Evolutionary conservation across 768 basidiomycete species (phyloP), one percentile per base, ranked within the genome.

Genomic region (Naganishia friedmannii): DNA sequence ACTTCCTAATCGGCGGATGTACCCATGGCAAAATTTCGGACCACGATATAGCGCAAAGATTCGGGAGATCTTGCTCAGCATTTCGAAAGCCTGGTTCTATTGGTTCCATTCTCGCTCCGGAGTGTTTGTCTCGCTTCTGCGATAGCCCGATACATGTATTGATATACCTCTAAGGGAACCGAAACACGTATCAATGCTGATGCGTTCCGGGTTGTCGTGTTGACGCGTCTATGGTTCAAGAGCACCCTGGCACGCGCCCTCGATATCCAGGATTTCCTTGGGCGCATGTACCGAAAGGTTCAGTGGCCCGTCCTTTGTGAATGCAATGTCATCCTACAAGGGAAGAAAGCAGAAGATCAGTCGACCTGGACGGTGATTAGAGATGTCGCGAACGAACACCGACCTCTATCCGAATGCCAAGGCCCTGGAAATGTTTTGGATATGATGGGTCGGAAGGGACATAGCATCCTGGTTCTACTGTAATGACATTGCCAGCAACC

Each of bases 331-430:
- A 68, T 82, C 81, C 74, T 81, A 34, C 23, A 53, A 9, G 19
- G n/a, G 53, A 23, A 9, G 10, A 42, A 12, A 9, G 29, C n/a
- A 17, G 8, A 8, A 48, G 39, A 28, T 57, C 34, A 37, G 34
- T 12, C 34, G 12, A 5, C 34, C 34, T 37, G 34, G n/a, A n/a
- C n/a, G n/a, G n/a, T n/a, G n/a, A n/a, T n/a, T n/a, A 58, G 15
- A 23, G 53, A n/a, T 2, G 10, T 19, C n/a, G 31, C n/a, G n/a
- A n/a, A n/a, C 13, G 32, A 71, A 73, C 19, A 76, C 77, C 48
- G 68, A 89, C 90, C 85, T 95, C 95, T 75, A 99, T 92, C 55
- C 95, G 87, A 70, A 98, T 88, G 8, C 91, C 93, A 32, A 96
- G 86, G 73, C 92, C 90, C 74, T 95, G 93, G 81, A 93, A 98